These are phyloP conservation scores for Megacollybia platyphylla DNA, from an alignment of 1,284 basidiomycete species.

Conservation along the genomic window DNA sequence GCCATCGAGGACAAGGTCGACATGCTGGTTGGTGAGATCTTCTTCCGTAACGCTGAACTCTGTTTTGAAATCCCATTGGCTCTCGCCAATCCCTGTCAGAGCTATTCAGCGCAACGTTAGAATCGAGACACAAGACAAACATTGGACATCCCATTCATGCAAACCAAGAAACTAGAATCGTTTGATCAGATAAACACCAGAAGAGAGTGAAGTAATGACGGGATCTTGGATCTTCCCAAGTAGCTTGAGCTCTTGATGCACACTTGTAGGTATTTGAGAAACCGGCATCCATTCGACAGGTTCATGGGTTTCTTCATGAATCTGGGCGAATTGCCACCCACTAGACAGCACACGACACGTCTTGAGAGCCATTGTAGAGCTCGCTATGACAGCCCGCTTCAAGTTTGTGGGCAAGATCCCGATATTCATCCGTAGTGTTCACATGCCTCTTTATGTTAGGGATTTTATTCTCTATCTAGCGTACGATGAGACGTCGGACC, in stretches of 20 bases:
- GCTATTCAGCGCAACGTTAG: not conserved
- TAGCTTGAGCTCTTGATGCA: slow-evolving; percentile 75
- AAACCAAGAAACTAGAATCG: slow-evolving; percentile 50
- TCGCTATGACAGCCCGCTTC: no score
- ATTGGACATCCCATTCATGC: slow-evolving; percentile 84
- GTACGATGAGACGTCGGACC: not conserved
- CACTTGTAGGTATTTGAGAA: slow-evolving; percentile 64
- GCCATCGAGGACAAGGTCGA: slow-evolving; percentile 78
- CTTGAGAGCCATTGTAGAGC: no score
- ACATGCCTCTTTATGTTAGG: no score
- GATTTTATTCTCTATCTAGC: no score
- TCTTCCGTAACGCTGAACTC: slow-evolving; percentile 39
- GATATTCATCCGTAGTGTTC: no score
- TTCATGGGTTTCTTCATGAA: slow-evolving; percentile 41
- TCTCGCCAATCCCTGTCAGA: slow-evolving; percentile 71
- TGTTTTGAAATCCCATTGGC: slow-evolving; percentile 76
- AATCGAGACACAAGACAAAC: slow-evolving; percentile 17
- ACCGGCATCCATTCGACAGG: slow-evolving; percentile 55
- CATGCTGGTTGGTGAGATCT: slow-evolving; percentile 32
- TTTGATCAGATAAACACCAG: slow-evolving; percentile 3
- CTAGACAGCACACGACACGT: no score
- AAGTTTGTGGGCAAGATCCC: no score
- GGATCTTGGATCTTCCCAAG: slow-evolving; percentile 69
- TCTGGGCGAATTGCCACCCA: slow-evolving; percentile 58
- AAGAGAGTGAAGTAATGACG: slow-evolving; percentile 24